Percentiles rank a stretch among this genome's conserved stretches.
phyloP scores from a whole-genome alignment of 768 basidiomycete species.

The Russula vinacea region DNA sequence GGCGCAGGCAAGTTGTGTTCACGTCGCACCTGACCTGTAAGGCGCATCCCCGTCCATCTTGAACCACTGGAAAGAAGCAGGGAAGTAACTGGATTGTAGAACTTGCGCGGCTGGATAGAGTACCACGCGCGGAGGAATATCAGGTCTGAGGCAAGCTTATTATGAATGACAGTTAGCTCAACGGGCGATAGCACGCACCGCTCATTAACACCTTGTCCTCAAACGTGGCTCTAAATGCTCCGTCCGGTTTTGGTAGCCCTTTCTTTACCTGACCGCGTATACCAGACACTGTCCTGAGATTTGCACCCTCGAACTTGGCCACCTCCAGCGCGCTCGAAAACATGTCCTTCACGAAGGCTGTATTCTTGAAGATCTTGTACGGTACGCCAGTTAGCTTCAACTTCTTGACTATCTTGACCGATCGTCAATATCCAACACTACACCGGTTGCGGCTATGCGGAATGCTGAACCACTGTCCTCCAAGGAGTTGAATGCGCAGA shows the following conservation, averaged over 20 bases:
- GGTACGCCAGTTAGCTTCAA: constrained; percentile 93
- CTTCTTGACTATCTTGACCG: constrained; percentile 96
- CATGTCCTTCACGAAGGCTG: constrained; percentile 97
- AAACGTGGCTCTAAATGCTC: constrained; percentile 93
- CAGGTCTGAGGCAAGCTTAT: constrained; percentile 58
- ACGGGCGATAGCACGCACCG: constrained; percentile 51
- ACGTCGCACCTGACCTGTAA: constrained; percentile 89
- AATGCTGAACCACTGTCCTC: constrained; percentile 67
- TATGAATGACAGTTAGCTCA: neutral
- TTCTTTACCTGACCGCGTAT: constrained; percentile 97
- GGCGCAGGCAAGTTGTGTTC: constrained; percentile 85
- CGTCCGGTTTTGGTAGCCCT: constrained; percentile 90
- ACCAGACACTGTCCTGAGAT: constrained; percentile 90
- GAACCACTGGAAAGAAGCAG: constrained; percentile 78
- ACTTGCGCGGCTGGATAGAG: constrained; percentile 89
- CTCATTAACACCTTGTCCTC: constrained; percentile 97
- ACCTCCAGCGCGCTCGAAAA: constrained; percentile 91
- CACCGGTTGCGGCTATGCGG: constrained; percentile 88
- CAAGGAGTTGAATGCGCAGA: constrained; percentile 94
- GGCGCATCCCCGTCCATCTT: constrained; percentile 91
- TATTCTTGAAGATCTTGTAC: constrained; percentile 99
- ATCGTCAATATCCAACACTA: constrained; percentile 90
- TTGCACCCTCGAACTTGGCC: constrained; percentile 98
- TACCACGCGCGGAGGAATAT: constrained; percentile 97
- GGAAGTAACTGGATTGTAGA: constrained; percentile 95